Evolutionary conservation across 2,329 filamentous ascomycete genomes (phyloP), one percentile per base, ranked within the genome.

Genomic region (Nectriaceae sp.): DNA sequence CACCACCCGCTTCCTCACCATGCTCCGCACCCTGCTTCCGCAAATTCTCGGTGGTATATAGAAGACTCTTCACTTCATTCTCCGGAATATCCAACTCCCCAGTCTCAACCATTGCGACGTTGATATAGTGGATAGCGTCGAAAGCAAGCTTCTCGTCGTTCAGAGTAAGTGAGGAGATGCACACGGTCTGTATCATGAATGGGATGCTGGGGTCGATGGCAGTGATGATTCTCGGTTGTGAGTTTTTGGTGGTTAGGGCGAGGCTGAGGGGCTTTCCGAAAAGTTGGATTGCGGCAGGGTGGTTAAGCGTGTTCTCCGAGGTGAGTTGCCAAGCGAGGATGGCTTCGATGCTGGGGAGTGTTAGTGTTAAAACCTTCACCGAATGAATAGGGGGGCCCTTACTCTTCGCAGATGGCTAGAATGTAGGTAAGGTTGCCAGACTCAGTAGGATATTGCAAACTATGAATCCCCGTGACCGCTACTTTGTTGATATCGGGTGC

Each of bases 251-350:
- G 11, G 68, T 46, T n/a, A 68, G 52, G 21, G 67, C 61, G 11
- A 78, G 61, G 61, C 84, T 80, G 4, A 93, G 77, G 1, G 84
- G 79, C 59, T 89, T 90, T 6, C 87, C 87, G 3, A 76, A 73
- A 4, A 90, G 66, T 33, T 73, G 66, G 44, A 90, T 70, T 50
- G 68, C 55, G 43, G 65, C 55, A 61, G 42, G 76, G 52, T 79
- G 72, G 8, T 71, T 66, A 35, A 90, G 72, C 13, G 64, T 68
- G 51, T 77, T 78, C 41, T 79, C 65, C 1, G 65, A 52, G 5
- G 57, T 64, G 31, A 88, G 72, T n/a, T 70, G 69, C 71, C 87
- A 88, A 46, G 80, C 71, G 66, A 93, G 84, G 8, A 95, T 70
- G 35, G 78, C 88, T 49, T 83, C 79, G 46, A 80, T 65, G 29